Conservation (phyloP, 179 eudicot genomes). For the Silene noctiflora region DNA sequence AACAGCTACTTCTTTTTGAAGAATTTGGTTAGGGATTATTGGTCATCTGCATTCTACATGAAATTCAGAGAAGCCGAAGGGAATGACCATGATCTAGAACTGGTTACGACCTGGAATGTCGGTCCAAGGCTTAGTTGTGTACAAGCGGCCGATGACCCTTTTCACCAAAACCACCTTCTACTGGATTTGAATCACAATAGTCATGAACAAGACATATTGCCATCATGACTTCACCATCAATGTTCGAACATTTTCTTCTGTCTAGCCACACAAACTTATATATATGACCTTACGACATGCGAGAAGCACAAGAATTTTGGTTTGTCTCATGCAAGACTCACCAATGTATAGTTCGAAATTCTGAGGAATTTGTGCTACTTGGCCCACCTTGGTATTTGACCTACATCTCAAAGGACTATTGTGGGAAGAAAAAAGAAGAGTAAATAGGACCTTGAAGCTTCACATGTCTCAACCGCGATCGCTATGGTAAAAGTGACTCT, state of each 20-base stretch:
- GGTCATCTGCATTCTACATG: conserved; percentile 65
- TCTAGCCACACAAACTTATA: too few relatives aligned
- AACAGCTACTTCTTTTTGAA: conserved; percentile 21
- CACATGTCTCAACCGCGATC: too few relatives aligned
- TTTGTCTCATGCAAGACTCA: too few relatives aligned
- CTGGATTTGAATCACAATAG: conserved; percentile 22
- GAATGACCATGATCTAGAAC: conserved; percentile 48
- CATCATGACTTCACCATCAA: background rate
- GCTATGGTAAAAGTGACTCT: too few relatives aligned
- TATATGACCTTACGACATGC: too few relatives aligned
- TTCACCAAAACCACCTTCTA: conserved; percentile 53
- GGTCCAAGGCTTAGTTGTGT: conserved; percentile 68
- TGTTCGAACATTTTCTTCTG: background rate
- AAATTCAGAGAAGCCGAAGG: conserved; percentile 57
- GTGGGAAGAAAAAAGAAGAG: too few relatives aligned
- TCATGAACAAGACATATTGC: conserved; percentile 20
- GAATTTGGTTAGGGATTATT: conserved; percentile 81
- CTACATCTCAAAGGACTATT: too few relatives aligned
- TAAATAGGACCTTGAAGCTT: too few relatives aligned
- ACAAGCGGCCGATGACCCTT: conserved; percentile 72
- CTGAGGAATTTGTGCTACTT: too few relatives aligned
- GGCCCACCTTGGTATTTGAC: too few relatives aligned
- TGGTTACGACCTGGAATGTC: conserved; percentile 49
- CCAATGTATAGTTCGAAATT: background rate
- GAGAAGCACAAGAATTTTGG: too few relatives aligned